Conservation (phyloP, 352 stramenopile species). For the Pythium pyrilobum region DNA sequence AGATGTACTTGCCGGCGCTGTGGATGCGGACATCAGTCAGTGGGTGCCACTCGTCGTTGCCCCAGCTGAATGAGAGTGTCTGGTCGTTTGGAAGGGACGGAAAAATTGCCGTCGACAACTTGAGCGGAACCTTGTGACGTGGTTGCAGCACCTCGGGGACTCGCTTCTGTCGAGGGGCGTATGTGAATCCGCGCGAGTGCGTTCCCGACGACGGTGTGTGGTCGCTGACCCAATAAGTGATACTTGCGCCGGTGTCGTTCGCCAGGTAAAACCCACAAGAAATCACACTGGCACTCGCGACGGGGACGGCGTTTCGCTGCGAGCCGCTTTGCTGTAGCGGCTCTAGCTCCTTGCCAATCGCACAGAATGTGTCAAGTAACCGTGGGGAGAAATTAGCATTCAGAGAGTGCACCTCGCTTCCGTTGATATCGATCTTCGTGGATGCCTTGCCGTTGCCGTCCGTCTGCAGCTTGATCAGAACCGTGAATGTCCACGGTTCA, state of each 20-base stretch:
- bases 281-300: conserved; percentile 58
- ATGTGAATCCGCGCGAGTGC: conserved; percentile 44
- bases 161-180: conserved; percentile 36
- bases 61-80: conserved; percentile 71
- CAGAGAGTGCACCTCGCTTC: conserved; percentile 49
- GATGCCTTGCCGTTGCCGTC: conserved; percentile 43
- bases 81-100: conserved; percentile 65
- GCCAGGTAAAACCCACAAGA: conserved; percentile 77
- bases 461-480: conserved; percentile 28
- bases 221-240: conserved; percentile 67
- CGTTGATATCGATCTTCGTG: conserved; percentile 43
- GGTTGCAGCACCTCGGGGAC: conserved; percentile 41
- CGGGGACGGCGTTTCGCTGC: conserved; percentile 16
- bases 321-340: conserved; percentile 18
- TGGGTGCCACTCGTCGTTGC: conserved; percentile 61
- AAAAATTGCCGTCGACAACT: conserved; percentile 66
- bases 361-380: conserved; percentile 58
- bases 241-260: conserved; percentile 55
- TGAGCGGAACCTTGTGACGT: conserved; percentile 55
- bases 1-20: conserved; percentile 71
- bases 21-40: conserved; percentile 75
- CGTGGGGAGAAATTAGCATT: conserved; percentile 68
- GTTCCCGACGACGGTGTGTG: conserved; percentile 24
- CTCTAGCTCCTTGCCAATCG: conserved; percentile 56
- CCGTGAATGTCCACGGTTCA: conserved; percentile 70